Conservation (phyloP, 345 rosid species). For the Viola odorata region DNA sequence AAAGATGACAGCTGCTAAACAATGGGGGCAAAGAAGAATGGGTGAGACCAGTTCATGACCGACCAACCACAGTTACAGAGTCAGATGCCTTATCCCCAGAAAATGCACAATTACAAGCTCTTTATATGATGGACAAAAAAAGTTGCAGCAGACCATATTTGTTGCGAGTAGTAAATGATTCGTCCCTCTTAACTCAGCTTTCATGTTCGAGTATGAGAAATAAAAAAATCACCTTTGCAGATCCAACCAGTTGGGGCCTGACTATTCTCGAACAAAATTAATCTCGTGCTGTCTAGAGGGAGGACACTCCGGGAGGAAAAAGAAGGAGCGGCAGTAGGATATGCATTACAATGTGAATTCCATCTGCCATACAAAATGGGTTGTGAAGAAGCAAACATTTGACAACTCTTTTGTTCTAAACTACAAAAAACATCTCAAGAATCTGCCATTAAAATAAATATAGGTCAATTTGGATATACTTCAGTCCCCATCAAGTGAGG, state of each 20-base stretch:
- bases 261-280: too few relatives aligned
- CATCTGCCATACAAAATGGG: constrained; percentile 27
- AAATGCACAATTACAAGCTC: constrained; percentile 17
- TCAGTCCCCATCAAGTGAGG: constrained; percentile 21
- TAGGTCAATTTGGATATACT: constrained; percentile 8
- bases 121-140: too few relatives aligned
- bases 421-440: constrained; percentile 22
- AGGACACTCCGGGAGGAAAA: too few relatives aligned
- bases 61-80: constrained; percentile 3
- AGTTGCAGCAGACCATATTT: too few relatives aligned
- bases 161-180: too few relatives aligned
- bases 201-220: too few relatives aligned
- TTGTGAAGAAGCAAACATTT: constrained; percentile 6
- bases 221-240: too few relatives aligned
- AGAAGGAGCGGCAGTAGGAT: too few relatives aligned
- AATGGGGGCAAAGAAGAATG: neutral
- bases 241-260: too few relatives aligned
- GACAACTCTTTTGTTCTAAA: constrained; percentile 31
- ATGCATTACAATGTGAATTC: too few relatives aligned
- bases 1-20: neutral
- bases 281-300: too few relatives aligned
- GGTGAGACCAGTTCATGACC: neutral
- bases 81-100: constrained; percentile 14
- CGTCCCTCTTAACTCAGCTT: too few relatives aligned
- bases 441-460: constrained; percentile 4